Evolutionary conservation across 768 basidiomycete species (phyloP), one percentile per base, ranked within the genome.

Genomic region (Boletales sp.): DNA sequence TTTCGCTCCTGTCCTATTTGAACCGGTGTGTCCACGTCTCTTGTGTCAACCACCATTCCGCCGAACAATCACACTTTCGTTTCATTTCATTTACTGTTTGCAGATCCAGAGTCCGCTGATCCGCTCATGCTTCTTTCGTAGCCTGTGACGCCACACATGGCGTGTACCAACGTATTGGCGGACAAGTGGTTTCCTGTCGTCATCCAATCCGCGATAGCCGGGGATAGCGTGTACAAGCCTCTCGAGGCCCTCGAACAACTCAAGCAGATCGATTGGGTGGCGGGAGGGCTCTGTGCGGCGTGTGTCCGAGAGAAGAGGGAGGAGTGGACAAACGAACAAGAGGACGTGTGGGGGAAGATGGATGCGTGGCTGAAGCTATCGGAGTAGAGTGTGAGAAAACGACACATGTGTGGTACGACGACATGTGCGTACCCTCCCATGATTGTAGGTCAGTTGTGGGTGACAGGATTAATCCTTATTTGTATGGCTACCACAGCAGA

Each of bases 1-100:
- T 62, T 88, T 89, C 61, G 84, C 86, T 0, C 86, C 87, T 2
- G 71, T 82, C 32, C 67, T 90, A 0, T 90, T 90, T 63, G 87
- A 87, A 2, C 78, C 84, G 24, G 77, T 69, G 32, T 32, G 66
- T 69, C 45, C 31, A 4, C 21, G 21, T 21, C 4, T 21, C 21
- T 21, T 21, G 21, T 21, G 21, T 21, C 21, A 21, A 21, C 21
- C 21, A 21, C 21, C 21, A 21, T 21, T 21, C 21, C 21, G 21
- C 21, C 21, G 21, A 21, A 21, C 21, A 21, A 21, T 21, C 21
- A 21, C 21, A 21, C 27, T 38, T 19, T 8, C 45, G 27, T 14
- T 5, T 15, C 14, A 27, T 1, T 10, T 15, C 5, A 14, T 19
- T 3, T 7, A 19, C 5, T n/a, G 24, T 35, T 38, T 38, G 21